phyloP scores from a whole-genome alignment of 139 green algal species.

The Chlamydomonas urium region DNA sequence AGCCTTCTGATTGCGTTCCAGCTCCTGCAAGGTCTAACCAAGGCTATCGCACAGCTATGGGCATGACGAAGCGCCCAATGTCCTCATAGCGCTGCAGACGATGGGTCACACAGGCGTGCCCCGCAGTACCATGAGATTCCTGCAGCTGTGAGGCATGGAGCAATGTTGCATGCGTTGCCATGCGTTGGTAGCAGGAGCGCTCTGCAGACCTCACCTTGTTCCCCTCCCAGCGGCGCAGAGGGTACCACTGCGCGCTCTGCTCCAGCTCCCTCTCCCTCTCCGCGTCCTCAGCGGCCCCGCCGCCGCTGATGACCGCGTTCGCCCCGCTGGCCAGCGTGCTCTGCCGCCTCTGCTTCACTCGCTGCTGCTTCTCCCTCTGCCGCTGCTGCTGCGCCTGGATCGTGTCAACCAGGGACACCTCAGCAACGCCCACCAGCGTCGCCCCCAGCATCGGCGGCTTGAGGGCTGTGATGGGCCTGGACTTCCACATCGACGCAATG shows the following conservation, averaged over 20 bases:
- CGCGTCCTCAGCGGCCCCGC: background rate
- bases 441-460: background rate
- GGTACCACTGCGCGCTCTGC: background rate
- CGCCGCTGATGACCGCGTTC: background rate
- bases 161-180: background rate
- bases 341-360: background rate
- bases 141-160: background rate
- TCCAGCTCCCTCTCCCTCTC: background rate
- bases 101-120: background rate
- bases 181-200: no score
- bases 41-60: background rate
- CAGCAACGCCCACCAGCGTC: background rate
- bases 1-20: no score
- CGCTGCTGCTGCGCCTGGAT: background rate
- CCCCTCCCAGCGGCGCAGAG: background rate
- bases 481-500: background rate
- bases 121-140: background rate
- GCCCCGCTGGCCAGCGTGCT: no score
- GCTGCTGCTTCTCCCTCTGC: background rate
- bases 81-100: background rate
- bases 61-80: background rate
- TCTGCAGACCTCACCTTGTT: background rate
- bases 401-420: conserved; percentile 4
- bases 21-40: background rate
- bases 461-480: background rate